Evolutionary conservation across 2,329 filamentous ascomycete species (phyloP), one percentile per base, ranked within the genome.

Genomic region (Colletotrichum cuscutae): DNA sequence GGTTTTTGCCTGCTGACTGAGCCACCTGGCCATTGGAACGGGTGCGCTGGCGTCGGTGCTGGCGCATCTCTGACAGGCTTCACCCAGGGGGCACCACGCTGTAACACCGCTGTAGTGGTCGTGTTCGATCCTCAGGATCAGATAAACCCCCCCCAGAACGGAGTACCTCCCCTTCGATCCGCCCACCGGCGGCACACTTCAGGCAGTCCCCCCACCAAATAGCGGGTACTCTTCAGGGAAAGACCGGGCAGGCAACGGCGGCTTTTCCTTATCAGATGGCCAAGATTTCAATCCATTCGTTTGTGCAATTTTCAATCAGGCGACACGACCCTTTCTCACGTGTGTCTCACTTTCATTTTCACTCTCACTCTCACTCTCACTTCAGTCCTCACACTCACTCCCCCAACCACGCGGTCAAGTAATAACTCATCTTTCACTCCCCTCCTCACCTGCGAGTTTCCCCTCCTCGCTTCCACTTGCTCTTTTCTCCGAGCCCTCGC

Each of bases 181-280:
- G 42, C 42, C 26, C 42, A n/a, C 53, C 42, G 42, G 42, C 42
- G 42, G 37, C 59, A 65, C 64, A 53, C 60, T 15, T 6, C 13
- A 42, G 13, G 15, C 13, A 15, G 13, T 15, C 35, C 37, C 53
- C 61, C 67, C 37, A 56, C 60, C 15, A 35, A 5, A 46, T 12
- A 35, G 64, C 49, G 64, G 64, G 24, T 12, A 26, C 35, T 32
- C 26, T 13, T n/a, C 32, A 61, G 12, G 32, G 52, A 26, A 30
- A 42, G 42, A 42, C 42, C 60, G 2, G 42, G 42, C 42, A 49
- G 42, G 42, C 42, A 63, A 63, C 12, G 12, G 60, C 60, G 60
- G 65, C 59, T 70, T 72, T 32, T 49, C 70, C 70, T 72, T 72
- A 72, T 72, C 70, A 72, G 70, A 72, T 70, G 59, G 60, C 65